Base-by-base conservation (phyloP, 768 basidiomycete species). In the Leccinum truebloodii region DNA sequence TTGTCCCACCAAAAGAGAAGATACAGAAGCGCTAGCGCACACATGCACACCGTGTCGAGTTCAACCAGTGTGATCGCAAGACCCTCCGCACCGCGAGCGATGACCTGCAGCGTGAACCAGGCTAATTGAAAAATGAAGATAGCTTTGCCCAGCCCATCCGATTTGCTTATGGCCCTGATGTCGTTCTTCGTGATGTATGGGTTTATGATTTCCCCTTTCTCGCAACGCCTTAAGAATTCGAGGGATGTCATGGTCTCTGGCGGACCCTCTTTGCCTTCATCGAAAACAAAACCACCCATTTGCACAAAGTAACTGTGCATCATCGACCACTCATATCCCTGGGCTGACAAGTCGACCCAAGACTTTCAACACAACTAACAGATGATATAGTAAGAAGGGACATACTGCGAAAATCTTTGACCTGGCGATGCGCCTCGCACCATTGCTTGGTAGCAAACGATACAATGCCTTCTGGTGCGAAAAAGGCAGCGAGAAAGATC, bases 11-110 rank as follows among this genome's bases (percentile, higher is more conserved):
- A 50, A 50, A 50, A 50, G 24, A 50, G 4, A 18, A 50, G 24
- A 28, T 46, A 46, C 0, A 46, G 44, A 46, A 46, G 44, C 20
- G 44, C 44, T 1, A 46, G 12, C 12, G 44, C 44, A 12, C 2
- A 46, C 44, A 46, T 46, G 44, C 44, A 46, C 49, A 50, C 49
- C 49, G 49, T 50, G 4, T 50, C 49, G 49, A 50, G 49, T 50
- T 50, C 49, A 10, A 50, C 49, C 49, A 50, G 24, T 24, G 49
- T 50, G 24, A 50, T 16, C 16, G 49, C 49, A 16, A 50, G 24
- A 28, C 49, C 49, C 22, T 50, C 26, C 24, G 24, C 22, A 22
- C 24, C 49, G 10, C 49, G 49, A 18, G 6, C 49, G 26, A 50
- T 50, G 24, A 28, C 49, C 49, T 50, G 49, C 49, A 50, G 26